Evolutionary conservation across 2,329 filamentous ascomycete genomes (phyloP), one percentile per base, ranked within the genome.

Genomic region (Dactylonectria estremocensis): DNA sequence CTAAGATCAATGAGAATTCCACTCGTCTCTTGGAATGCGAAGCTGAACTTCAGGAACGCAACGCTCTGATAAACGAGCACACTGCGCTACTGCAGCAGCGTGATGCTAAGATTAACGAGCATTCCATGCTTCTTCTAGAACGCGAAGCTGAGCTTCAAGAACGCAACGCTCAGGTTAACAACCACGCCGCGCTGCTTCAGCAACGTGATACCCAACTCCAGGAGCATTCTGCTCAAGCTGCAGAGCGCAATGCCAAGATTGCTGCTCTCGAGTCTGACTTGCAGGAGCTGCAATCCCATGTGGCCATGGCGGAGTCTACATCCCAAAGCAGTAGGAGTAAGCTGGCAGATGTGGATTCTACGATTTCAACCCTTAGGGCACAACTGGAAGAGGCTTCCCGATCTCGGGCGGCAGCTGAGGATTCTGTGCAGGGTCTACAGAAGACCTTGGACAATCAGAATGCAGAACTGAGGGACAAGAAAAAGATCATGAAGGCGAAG

Each of bases 401-500:
- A 53, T 73, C 76, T 6, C 78, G 75, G 58, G 61, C 68, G 31
- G 68, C 65, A 31, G 76, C 78, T 3, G 78, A 80, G 46, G 75
- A 77, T 7, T 70, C 72, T n/a, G 68, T 71, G 10, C 69, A 73
- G 50, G 72, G 66, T 22, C 68, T 81, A 10, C 71, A 77, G 52
- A 72, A 74, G 56, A 70, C 74, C 28, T 57, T 76, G 9, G 66
- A 62, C 1, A 22, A 50, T 3, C 74, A 77, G 33, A 68, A 71
- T 57, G 65, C 73, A 22, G 70, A 76, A 35, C 52, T 76, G 9
- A 66, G 69, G 10, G 72, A 69, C 20, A 84, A 84, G 53, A 82
- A 84, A 69, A 83, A 84, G 68, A 80, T 84, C 40, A 77, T 81
- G 69, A 83, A 83, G 73, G 81, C 82, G 68, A 86, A 85, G 79